Evolutionary conservation across 176 grass and related monocot species (phyloP).

Genomic region (Phyllostachys edulis): DNA sequence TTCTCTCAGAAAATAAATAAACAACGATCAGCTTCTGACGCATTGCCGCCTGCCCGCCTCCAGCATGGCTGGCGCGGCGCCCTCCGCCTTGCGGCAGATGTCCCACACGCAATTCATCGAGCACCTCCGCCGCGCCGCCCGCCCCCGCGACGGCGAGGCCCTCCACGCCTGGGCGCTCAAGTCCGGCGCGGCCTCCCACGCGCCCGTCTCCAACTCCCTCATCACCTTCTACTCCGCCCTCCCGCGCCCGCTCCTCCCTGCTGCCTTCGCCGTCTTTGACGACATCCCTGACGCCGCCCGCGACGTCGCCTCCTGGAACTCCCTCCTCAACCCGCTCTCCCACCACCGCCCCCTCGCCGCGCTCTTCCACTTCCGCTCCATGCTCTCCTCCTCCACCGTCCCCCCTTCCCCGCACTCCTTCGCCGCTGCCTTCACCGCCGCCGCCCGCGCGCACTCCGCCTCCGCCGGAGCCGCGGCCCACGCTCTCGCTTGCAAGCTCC

Average conservation of each 20-base stretch:
- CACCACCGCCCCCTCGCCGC: slow-evolving; percentile 30
- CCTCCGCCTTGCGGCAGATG: background rate
- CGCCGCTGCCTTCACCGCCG: slow-evolving; percentile 56
- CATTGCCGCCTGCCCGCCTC: background rate
- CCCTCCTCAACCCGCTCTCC: slow-evolving; percentile 66
- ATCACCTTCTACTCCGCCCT: slow-evolving; percentile 62
- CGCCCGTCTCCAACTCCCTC: slow-evolving; percentile 63
- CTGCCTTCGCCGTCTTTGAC: slow-evolving; percentile 43
- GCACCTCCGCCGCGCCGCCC: slow-evolving; percentile 28
- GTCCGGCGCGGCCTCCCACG: slow-evolving; percentile 41
- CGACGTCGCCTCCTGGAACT: slow-evolving; percentile 70
- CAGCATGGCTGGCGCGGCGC: slow-evolving; percentile 21
- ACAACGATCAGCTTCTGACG: no score
- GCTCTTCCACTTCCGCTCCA: slow-evolving; percentile 46
- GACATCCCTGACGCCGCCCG: slow-evolving; percentile 22
- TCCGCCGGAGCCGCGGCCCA: slow-evolving; percentile 24
- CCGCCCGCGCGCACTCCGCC: background rate
- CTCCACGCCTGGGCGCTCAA: slow-evolving; percentile 69
- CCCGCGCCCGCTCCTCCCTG: slow-evolving; percentile 34
- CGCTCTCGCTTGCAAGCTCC: slow-evolving; percentile 51
- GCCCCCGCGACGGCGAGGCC: slow-evolving; percentile 33
- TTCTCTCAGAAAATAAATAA: no score
- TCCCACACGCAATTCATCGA: slow-evolving; percentile 49
- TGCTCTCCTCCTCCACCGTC: slow-evolving; percentile 39
- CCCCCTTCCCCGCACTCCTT: slow-evolving; percentile 62